Conservation (phyloP, 805 yeast genomes). For the Candida khao-thaluensis region DNA sequence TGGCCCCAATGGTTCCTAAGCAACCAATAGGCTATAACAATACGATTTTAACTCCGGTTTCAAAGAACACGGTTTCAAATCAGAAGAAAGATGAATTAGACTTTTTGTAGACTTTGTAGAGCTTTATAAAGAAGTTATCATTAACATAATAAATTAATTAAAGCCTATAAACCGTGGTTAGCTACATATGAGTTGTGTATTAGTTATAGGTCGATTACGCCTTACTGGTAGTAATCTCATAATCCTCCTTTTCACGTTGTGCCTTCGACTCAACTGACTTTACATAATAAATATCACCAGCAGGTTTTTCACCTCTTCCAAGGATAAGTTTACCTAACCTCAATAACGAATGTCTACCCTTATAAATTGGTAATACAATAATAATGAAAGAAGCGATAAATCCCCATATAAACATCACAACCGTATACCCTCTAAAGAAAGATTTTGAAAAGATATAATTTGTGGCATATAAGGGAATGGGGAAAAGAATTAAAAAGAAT, state of each 20-base stretch:
- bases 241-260: neutral
- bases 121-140: too few relatives aligned
- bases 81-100: conserved; percentile 5
- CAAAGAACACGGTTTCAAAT: conserved; percentile 2
- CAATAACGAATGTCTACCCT: conserved; percentile 60
- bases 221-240: neutral
- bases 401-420: conserved; percentile 26
- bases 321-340: conserved; percentile 10
- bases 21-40: conserved; percentile 14
- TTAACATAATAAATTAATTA: too few relatives aligned
- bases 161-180: too few relatives aligned
- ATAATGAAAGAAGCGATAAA: conserved; percentile 22
- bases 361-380: conserved; percentile 59
- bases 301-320: conserved; percentile 10
- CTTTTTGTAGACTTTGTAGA: conserved; percentile 9
- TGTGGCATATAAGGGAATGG: conserved; percentile 54
- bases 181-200: too few relatives aligned
- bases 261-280: conserved; percentile 9
- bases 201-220: too few relatives aligned
- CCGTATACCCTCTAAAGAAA: conserved; percentile 27
- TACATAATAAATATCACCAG: conserved; percentile 14
- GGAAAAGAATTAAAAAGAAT: conserved; percentile 21
- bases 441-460: conserved; percentile 46
- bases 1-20: conserved; percentile 10
- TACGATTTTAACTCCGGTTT: conserved; percentile 11